Evolutionary conservation across 2,329 filamentous ascomycete genomes (phyloP), one percentile per base, ranked within the genome.

Genomic region (Fusarium sp.): DNA sequence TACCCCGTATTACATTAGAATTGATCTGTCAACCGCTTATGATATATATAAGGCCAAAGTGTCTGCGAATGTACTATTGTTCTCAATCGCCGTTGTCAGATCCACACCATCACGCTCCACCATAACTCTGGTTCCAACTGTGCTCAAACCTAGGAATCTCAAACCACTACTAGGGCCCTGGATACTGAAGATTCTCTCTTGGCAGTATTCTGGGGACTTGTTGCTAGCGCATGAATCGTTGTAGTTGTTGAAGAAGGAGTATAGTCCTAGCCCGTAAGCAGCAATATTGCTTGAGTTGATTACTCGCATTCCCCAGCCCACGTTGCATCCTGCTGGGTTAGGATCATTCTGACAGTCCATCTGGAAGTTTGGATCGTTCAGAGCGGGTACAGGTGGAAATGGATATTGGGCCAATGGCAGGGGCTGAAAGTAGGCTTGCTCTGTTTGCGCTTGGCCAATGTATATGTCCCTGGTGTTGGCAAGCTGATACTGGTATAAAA

Each of bases 391-490:
- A 1, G 78, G 71, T 0, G 81, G 73, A 78, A 91, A 92, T 1
- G 88, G 90, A 9, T 79, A 79, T 0, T 83, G 82, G 0, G 89
- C 87, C 45, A 79, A 79, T 0, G 90, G 90, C 73, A 85, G 87
- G 23, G 89, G 87, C 76, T 92, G 90, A 78, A 87, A 92, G 78
- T 93, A 93, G 1, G 90, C 86, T 6, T 90, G 89, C 76, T 92
- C 90, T 49, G 89, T 89, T 75, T 93, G 90, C 47, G 89, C 85
- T 70, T 88, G 83, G 19, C 87, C 88, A 72, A 88, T 85, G 75
- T 85, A 89, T 54, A 91, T 78, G 71, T 92, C 84, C 45, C 82
- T 81, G 6, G 90, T 88, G 49, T 83, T 81, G 68, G 82, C 78
- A 51, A 92, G 80, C 71, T 92, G 87, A 76, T 92, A 92, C 75